These are phyloP conservation scores for Geotrichum siamense DNA, from an alignment of 1,139 yeast species.

Conservation along the genomic window DNA sequence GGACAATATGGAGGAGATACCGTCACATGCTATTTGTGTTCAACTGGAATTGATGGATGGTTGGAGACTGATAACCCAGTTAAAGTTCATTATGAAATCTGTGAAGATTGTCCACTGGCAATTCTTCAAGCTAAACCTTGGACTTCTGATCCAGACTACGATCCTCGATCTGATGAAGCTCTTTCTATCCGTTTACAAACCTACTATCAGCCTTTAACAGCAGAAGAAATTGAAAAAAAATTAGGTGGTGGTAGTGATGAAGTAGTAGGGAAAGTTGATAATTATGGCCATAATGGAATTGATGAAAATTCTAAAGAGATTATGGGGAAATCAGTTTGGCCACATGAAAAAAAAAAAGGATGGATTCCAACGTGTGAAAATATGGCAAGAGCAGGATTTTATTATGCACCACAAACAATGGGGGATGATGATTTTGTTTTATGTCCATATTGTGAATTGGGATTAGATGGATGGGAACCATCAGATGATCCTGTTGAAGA, in stretches of 20 bases:
- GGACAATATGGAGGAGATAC: slow-evolving; percentile 37
- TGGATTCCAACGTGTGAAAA: slow-evolving; percentile 40
- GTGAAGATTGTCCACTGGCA: slow-evolving; percentile 45
- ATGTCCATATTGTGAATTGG: slow-evolving; percentile 64
- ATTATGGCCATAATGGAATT: not conserved
- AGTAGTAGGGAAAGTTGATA: not conserved
- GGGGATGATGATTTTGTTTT: slow-evolving; percentile 61
- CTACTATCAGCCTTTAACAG: slow-evolving; percentile 35
- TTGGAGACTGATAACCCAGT: slow-evolving; percentile 34
- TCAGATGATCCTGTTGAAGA: slow-evolving; percentile 53
- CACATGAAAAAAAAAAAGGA: slow-evolving; percentile 41
- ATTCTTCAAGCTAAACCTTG: slow-evolving; percentile 25
- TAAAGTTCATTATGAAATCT: slow-evolving; percentile 42
- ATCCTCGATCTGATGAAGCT: slow-evolving; percentile 39
- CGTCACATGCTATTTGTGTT: slow-evolving; percentile 59
- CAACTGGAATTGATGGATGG: slow-evolving; percentile 37
- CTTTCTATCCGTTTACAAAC: slow-evolving; percentile 44
- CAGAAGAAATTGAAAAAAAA: slow-evolving; percentile 12
- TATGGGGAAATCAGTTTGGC: slow-evolving; percentile 39
- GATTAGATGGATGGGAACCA: slow-evolving; percentile 66
- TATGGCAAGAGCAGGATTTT: slow-evolving; percentile 66
- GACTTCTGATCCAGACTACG: slow-evolving; percentile 24
- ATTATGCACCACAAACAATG: slow-evolving; percentile 53
- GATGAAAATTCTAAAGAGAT: slow-evolving; percentile 1
- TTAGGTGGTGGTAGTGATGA: slow-evolving; percentile 5